phyloP scores from a whole-genome alignment of 169 alveolate genomes.

The Plasmodium adleri region DNA sequence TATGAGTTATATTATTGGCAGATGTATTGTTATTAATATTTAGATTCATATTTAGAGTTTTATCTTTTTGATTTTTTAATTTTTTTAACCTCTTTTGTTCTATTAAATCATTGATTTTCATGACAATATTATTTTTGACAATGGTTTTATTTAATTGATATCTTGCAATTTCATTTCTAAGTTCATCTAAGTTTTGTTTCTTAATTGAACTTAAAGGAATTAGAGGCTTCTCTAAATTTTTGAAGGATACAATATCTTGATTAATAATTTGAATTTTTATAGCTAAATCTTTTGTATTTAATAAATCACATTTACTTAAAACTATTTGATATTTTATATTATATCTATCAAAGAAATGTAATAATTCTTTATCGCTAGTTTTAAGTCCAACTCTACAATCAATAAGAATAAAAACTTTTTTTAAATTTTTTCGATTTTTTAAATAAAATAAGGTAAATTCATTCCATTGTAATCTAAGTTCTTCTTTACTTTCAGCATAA shows the following conservation, averaged over 20 bases:
- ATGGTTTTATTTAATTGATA: constrained; percentile 79
- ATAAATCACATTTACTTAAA: constrained; percentile 84
- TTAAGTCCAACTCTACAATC: constrained; percentile 85
- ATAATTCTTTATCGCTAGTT: constrained; percentile 82
- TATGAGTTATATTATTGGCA: neutral
- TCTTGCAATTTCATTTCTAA: constrained; percentile 78
- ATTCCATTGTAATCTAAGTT: constrained; percentile 78
- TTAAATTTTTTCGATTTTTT: constrained; percentile 80
- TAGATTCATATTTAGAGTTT: neutral
- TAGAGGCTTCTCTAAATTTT: constrained; percentile 70
- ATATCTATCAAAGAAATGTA: constrained; percentile 82
- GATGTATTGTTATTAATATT: too few relatives aligned
- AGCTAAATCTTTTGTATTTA: constrained; percentile 71
- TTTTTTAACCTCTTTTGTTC: constrained; percentile 51
- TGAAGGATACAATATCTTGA: constrained; percentile 77
- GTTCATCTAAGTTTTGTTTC: constrained; percentile 82
- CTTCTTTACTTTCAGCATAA: constrained; percentile 81
- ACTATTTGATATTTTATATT: constrained; percentile 82
- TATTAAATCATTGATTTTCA: constrained; percentile 70
- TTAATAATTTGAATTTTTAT: constrained; percentile 67
- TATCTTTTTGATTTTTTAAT: constrained; percentile 19
- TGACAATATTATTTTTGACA: constrained; percentile 69
- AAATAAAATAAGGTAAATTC: constrained; percentile 84
- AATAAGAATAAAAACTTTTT: constrained; percentile 81
- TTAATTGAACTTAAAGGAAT: constrained; percentile 83